Conservation (phyloP, 2,329 filamentous ascomycete genomes). For the Hymenoscyphus scutula region DNA sequence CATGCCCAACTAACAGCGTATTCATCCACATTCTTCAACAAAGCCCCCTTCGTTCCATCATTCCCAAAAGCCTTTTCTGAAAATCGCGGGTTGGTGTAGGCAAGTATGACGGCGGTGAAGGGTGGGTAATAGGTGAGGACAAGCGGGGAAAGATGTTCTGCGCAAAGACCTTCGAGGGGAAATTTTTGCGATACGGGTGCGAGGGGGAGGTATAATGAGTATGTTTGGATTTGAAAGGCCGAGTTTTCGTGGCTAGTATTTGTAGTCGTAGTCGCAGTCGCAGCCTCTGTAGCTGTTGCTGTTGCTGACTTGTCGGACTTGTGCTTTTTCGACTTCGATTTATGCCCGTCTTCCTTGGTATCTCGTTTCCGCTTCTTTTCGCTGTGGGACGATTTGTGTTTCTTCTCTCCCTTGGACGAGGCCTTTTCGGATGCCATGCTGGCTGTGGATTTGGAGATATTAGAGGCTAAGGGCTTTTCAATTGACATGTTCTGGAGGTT, state of each 20-base stretch:
- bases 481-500: constrained; percentile 28
- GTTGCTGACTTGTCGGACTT: constrained; percentile 40
- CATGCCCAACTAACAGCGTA: constrained; percentile 85
- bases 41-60: constrained; percentile 46
- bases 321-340: constrained; percentile 46
- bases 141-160: constrained; percentile 72
- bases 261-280: no score
- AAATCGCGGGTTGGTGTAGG: constrained; percentile 67
- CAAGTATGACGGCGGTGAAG: constrained; percentile 71
- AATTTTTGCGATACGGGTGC: constrained; percentile 68
- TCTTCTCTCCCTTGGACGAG: constrained; percentile 35
- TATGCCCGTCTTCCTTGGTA: constrained; percentile 41
- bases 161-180: constrained; percentile 67
- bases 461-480: constrained; percentile 18
- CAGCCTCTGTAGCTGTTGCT: background rate
- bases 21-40: constrained; percentile 65
- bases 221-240: constrained; percentile 75
- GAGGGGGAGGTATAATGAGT: constrained; percentile 76
- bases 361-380: constrained; percentile 44
- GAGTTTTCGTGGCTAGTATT: constrained; percentile 41
- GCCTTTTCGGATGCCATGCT: constrained; percentile 29
- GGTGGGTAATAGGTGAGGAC: constrained; percentile 74
- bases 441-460: constrained; percentile 3
- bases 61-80: constrained; percentile 55
- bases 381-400: constrained; percentile 39